These are phyloP conservation scores for Magnaporthiopsis incrustans DNA, from an alignment of 2,329 filamentous ascomycete genomes.

Conservation along the genomic window DNA sequence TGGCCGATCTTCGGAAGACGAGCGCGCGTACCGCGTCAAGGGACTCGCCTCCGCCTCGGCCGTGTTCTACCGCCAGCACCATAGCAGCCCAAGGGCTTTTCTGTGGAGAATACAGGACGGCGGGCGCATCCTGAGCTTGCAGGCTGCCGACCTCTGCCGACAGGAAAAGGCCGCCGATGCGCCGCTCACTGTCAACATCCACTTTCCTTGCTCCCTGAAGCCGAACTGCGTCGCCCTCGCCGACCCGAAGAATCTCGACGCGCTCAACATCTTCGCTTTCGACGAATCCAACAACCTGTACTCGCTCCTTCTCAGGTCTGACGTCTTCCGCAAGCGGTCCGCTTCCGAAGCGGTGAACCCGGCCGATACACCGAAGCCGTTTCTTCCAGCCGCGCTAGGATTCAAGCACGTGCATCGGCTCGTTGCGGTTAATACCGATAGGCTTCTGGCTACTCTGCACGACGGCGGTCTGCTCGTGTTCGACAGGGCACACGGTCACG, in stretches of 20 bases:
- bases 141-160: slow-evolving; percentile 72
- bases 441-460: slow-evolving; percentile 72
- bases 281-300: slow-evolving; percentile 74
- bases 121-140: slow-evolving; percentile 71
- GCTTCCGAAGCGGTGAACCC: slow-evolving; percentile 48
- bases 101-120: slow-evolving; percentile 85
- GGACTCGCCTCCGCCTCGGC: slow-evolving; percentile 72
- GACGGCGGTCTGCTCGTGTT: slow-evolving; percentile 70
- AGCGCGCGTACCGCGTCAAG: slow-evolving; percentile 56
- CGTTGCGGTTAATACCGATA: slow-evolving; percentile 62
- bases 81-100: slow-evolving; percentile 73
- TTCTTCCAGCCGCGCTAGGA: slow-evolving; percentile 62
- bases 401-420: slow-evolving; percentile 78
- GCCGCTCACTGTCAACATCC: slow-evolving; percentile 67
- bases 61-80: slow-evolving; percentile 73
- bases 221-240: slow-evolving; percentile 74
- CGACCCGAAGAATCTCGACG: slow-evolving; percentile 70
- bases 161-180: slow-evolving; percentile 59
- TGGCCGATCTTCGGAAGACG: slow-evolving; percentile 56
- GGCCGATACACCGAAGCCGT: slow-evolving; percentile 69
- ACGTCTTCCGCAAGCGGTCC: slow-evolving; percentile 66
- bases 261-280: slow-evolving; percentile 70
- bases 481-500: slow-evolving; percentile 45
- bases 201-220: slow-evolving; percentile 66
- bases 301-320: slow-evolving; percentile 73